phyloP scores from a whole-genome alignment of 1,284 basidiomycete species.

The Malassezia arunalokei region DNA sequence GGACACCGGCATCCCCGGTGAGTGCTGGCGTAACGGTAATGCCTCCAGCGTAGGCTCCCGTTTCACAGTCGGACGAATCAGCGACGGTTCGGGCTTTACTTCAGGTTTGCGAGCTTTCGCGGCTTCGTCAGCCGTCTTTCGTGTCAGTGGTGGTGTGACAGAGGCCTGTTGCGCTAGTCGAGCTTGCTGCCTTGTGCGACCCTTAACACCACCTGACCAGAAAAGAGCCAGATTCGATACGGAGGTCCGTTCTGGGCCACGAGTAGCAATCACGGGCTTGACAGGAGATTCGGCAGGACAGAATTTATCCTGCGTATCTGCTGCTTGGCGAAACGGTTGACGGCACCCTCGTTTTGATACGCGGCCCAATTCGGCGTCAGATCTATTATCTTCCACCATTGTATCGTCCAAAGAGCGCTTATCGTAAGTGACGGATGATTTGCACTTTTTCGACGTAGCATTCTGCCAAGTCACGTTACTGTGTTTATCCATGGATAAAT shows the following conservation, averaged over 20 bases:
- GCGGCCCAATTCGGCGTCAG: too few relatives aligned
- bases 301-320: too few relatives aligned
- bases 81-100: not conserved
- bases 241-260: slow-evolving; percentile 41
- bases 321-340: too few relatives aligned
- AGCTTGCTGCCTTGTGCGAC: slow-evolving; percentile 32
- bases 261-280: slow-evolving; percentile 27
- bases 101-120: not conserved
- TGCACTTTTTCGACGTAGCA: too few relatives aligned
- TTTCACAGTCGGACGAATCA: not conserved
- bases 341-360: too few relatives aligned
- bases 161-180: not conserved
- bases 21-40: not conserved
- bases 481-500: not conserved
- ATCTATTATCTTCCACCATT: too few relatives aligned
- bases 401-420: too few relatives aligned
- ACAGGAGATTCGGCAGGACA: not conserved
- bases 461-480: too few relatives aligned
- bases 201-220: slow-evolving; percentile 40
- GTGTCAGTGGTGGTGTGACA: too few relatives aligned
- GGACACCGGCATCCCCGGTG: not conserved
- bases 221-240: slow-evolving; percentile 41
- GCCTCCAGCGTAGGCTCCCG: not conserved
- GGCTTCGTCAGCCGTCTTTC: not conserved
- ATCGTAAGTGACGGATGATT: too few relatives aligned